Percentiles rank a stretch among this genome's conserved stretches.
These are phyloP conservation scores for Microdochium nivale DNA, from an alignment of 2,329 filamentous ascomycete species.

Conservation along the genomic window DNA sequence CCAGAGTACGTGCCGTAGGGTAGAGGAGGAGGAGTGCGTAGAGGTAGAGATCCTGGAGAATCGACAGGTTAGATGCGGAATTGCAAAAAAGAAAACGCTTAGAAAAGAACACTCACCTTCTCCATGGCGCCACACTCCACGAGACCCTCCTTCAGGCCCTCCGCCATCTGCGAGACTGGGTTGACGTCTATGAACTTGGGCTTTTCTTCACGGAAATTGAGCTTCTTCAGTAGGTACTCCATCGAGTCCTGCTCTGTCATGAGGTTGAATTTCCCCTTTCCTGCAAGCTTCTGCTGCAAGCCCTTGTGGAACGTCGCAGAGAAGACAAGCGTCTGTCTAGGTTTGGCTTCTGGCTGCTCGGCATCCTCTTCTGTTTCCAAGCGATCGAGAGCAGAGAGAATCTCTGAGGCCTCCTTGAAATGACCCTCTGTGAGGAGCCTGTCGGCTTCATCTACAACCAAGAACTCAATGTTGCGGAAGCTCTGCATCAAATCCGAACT, in stretches of 20 bases:
- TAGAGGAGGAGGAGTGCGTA: constrained; percentile 82
- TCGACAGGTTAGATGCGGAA: constrained; percentile 5
- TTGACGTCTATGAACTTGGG: constrained; percentile 92
- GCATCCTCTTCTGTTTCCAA: constrained; percentile 45
- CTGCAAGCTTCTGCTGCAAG: constrained; percentile 81
- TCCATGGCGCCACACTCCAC: constrained; percentile 90
- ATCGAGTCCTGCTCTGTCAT: constrained; percentile 72
- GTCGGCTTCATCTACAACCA: constrained; percentile 93
- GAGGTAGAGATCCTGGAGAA: constrained; percentile 70
- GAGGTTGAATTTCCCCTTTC: constrained; percentile 61
- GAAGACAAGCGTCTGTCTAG: constrained; percentile 86
- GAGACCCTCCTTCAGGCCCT: constrained; percentile 76
- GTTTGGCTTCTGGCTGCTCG: constrained; percentile 31
- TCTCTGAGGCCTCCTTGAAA: constrained; percentile 89
- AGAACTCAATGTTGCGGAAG: constrained; percentile 67
- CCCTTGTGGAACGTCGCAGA: constrained; percentile 92
- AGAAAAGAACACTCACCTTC: constrained; percentile 53
- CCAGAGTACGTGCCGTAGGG: constrained; percentile 68
- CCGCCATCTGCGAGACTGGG: constrained; percentile 80
- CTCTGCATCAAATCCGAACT: constrained; percentile 60
- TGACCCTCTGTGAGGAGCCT: constrained; percentile 84
- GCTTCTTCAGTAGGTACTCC: constrained; percentile 83
- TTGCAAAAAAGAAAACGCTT: background rate
- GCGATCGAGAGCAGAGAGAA: constrained; percentile 71
- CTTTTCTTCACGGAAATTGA: constrained; percentile 76